These are phyloP conservation scores for Lentinula raphanica DNA, from an alignment of 768 basidiomycete species.

Conservation along the genomic window DNA sequence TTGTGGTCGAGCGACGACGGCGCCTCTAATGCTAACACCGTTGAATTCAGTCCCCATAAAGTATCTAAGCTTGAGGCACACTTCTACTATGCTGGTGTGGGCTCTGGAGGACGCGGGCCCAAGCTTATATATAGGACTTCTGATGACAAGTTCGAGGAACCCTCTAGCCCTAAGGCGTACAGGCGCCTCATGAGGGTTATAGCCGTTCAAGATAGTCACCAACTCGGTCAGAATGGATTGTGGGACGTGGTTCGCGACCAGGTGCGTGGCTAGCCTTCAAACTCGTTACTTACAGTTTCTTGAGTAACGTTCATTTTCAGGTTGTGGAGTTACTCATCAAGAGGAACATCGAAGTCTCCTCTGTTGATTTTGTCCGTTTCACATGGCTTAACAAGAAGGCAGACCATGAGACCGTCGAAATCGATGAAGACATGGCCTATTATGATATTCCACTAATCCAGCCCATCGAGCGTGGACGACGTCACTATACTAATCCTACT, in stretches of 20 bases:
- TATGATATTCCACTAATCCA: background rate
- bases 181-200: slow-evolving; percentile 20
- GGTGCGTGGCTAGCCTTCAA: slow-evolving; percentile 23
- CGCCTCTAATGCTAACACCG: no score
- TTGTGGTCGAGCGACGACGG: no score
- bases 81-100: slow-evolving; percentile 23
- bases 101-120: slow-evolving; percentile 15
- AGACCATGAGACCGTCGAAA: slow-evolving; percentile 8
- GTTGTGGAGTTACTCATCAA: slow-evolving; percentile 17
- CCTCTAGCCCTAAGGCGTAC: slow-evolving; percentile 19
- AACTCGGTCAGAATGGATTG: slow-evolving; percentile 14
- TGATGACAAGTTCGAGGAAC: slow-evolving; percentile 19
- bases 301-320: slow-evolving; percentile 20
- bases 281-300: slow-evolving; percentile 17
- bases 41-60: slow-evolving; percentile 7
- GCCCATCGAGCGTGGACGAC: background rate
- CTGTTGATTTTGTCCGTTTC: slow-evolving; percentile 18
- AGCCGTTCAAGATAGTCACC: slow-evolving; percentile 14
- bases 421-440: background rate
- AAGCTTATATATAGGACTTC: slow-evolving; percentile 25
- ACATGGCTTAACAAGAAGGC: slow-evolving; percentile 10
- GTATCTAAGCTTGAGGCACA: slow-evolving; percentile 21
- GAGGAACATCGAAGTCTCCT: slow-evolving; percentile 9
- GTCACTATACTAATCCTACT: slow-evolving; percentile 15
- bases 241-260: slow-evolving; percentile 19